phyloP scores from a whole-genome alignment of 2,329 filamentous ascomycete species.

The Paraconiothyrium sp. region DNA sequence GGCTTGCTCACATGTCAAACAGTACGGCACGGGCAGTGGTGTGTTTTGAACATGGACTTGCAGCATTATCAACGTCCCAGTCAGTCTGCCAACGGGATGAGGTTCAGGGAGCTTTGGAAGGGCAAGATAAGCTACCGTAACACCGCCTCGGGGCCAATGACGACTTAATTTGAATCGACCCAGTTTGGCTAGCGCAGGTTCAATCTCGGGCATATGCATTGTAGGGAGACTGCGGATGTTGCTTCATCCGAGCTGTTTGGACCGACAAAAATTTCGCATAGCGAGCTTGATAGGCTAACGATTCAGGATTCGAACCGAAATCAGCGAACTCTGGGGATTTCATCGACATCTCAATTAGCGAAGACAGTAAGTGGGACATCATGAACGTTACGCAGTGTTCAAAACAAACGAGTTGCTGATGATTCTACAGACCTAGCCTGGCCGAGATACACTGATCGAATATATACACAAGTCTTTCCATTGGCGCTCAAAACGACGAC shows the following conservation, averaged over 20 bases:
- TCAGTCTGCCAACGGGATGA: too few species aligned
- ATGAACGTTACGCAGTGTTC: not conserved
- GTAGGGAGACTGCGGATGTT: not conserved
- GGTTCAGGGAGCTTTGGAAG: too few species aligned
- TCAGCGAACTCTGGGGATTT: not conserved
- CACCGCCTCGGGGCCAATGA: not conserved
- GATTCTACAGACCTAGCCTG: conserved; percentile 36
- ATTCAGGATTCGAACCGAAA: not conserved
- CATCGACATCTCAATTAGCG: not conserved
- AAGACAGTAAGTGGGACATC: not conserved
- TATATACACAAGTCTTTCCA: conserved; percentile 40
- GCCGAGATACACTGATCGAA: conserved; percentile 28
- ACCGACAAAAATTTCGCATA: not conserved
- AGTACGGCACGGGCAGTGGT: not conserved
- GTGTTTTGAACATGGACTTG: not conserved
- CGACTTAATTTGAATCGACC: not conserved
- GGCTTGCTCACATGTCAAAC: not conserved
- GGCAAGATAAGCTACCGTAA: too few species aligned
- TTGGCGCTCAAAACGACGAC: conserved; percentile 14
- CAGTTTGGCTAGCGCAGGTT: not conserved
- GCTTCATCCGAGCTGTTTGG: not conserved
- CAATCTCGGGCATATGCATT: not conserved
- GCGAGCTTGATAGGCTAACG: not conserved
- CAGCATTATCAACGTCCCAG: not conserved
- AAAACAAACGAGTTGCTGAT: conserved; percentile 20